Conservation (phyloP, 768 basidiomycete species). For the Vararia minispora region DNA sequence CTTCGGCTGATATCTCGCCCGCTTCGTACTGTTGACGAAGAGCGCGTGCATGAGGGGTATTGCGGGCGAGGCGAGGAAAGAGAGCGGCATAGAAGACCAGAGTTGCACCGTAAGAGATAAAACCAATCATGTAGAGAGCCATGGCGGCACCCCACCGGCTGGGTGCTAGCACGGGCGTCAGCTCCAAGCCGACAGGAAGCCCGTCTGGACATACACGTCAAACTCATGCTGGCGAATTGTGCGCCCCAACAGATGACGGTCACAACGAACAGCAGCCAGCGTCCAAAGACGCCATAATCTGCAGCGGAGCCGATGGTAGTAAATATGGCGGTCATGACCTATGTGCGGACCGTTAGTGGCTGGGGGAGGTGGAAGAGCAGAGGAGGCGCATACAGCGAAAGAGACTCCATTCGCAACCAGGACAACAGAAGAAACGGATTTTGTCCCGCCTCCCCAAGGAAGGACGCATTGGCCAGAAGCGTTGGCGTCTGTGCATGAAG, state of each 20-base stretch:
- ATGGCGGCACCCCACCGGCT: constrained; percentile 67
- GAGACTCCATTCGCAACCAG: constrained; percentile 65
- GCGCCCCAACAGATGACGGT: constrained; percentile 74
- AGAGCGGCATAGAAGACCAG: constrained; percentile 71
- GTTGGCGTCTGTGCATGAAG: constrained; percentile 44
- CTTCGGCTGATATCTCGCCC: constrained; percentile 47
- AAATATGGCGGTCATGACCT: constrained; percentile 75
- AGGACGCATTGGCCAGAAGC: constrained; percentile 69
- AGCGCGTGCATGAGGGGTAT: constrained; percentile 51
- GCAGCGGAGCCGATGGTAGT: constrained; percentile 64
- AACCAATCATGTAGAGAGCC: constrained; percentile 71
- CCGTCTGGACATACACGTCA: constrained; percentile 42
- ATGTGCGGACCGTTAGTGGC: not conserved
- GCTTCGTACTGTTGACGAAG: constrained; percentile 45
- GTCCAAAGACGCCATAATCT: constrained; percentile 66
- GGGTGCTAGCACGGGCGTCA: constrained; percentile 30
- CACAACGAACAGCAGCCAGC: constrained; percentile 62
- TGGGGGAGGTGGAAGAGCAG: not conserved
- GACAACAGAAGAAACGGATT: constrained; percentile 66
- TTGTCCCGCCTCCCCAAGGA: constrained; percentile 66
- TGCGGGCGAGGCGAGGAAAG: constrained; percentile 74
- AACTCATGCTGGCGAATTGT: constrained; percentile 65
- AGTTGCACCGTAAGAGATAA: constrained; percentile 70
- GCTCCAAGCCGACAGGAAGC: not conserved
- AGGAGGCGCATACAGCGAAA: constrained; percentile 44